Evolutionary conservation across 768 basidiomycete species (phyloP), one percentile per base, ranked within the genome.

Genomic region (Tylopilus cervinicoccineus): DNA sequence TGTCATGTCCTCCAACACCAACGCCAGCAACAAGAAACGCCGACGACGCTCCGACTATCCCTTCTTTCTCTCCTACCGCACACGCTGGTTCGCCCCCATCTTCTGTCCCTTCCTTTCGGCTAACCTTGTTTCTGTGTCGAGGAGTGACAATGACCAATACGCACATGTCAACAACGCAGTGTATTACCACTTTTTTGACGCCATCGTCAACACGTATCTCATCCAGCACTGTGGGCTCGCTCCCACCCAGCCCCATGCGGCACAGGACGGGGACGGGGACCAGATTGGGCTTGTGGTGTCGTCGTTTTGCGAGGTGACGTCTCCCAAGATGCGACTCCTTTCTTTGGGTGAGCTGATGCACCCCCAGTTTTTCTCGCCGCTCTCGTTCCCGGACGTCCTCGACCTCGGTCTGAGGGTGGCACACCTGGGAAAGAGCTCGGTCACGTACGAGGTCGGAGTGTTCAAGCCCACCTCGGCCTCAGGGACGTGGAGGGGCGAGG

Each of bases 121-220:
- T 60, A 34, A 60, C 48, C 14, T 33, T 17, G 11, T 28, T n/a
- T n/a, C n/a, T n/a, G n/a, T n/a, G n/a, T n/a, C n/a, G n/a, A 91
- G 88, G 88, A 86, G 78, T 56, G 88, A 91, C 73, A 91, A 90
- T 58, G 88, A 91, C 71, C 87, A 89, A 57, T 91, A 91, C 60
- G 75, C 78, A 12, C 88, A 91, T 52, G 71, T 90, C 59, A 90
- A 91, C 68, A 92, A 91, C 65, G 75, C 84, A 0, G 69, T 88
- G 14, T 92, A 89, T 66, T 86, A 88, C 60, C 85, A 86, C 58
- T 74, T 88, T 47, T 87, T 90, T 67, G 89, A 91, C 68, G 87
- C 88, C 5, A 72, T 89, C 58, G 72, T 91, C 65, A 92, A 91
- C 63, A 77, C 84, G 9, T 92, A 88, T 65, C 80, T 90, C 52